phyloP scores from a whole-genome alignment of 1,139 yeast genomes.

The Debaryomyces nepalensis region DNA sequence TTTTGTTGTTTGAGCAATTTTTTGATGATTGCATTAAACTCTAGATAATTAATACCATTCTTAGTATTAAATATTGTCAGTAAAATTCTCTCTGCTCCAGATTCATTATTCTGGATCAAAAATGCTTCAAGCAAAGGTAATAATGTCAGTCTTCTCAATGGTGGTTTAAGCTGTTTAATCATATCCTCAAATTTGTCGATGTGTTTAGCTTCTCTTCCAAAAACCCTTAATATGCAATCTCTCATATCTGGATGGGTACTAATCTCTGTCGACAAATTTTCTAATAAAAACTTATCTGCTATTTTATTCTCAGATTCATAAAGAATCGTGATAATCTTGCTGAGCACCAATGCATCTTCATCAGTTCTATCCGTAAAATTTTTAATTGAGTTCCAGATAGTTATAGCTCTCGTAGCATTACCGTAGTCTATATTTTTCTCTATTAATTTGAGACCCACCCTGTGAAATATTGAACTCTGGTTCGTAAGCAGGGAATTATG shows the following conservation, averaged over 20 bases:
- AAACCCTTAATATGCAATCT: slow-evolving; percentile 21
- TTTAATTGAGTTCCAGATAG: slow-evolving; percentile 7
- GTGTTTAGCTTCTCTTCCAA: slow-evolving; percentile 18
- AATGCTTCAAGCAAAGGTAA: slow-evolving; percentile 40
- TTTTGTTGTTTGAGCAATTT: slow-evolving; percentile 33
- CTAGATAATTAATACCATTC: slow-evolving; percentile 30
- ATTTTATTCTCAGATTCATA: not conserved
- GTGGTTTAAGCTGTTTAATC: slow-evolving; percentile 29
- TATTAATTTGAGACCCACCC: not conserved
- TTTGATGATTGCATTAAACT: slow-evolving; percentile 33
- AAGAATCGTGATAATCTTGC: not conserved
- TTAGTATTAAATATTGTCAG: slow-evolving; percentile 35
- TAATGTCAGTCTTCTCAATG: slow-evolving; percentile 38
- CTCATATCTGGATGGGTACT: slow-evolving; percentile 12
- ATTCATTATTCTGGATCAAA: slow-evolving; percentile 30
- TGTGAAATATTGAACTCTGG: slow-evolving; percentile 2
- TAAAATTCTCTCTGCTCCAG: slow-evolving; percentile 36
- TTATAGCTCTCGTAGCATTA: slow-evolving; percentile 8
- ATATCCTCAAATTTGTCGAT: slow-evolving; percentile 24
- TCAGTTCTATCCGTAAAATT: not conserved
- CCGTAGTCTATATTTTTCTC: slow-evolving; percentile 12
- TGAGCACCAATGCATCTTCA: not conserved
- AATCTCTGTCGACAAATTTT: slow-evolving; percentile 7
- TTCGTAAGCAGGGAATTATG: not conserved
- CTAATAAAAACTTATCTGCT: slow-evolving; percentile 3